These are phyloP conservation scores for Gonapodya sp. DNA, from an alignment of 192 early-diverging fungal species.

Conservation along the genomic window DNA sequence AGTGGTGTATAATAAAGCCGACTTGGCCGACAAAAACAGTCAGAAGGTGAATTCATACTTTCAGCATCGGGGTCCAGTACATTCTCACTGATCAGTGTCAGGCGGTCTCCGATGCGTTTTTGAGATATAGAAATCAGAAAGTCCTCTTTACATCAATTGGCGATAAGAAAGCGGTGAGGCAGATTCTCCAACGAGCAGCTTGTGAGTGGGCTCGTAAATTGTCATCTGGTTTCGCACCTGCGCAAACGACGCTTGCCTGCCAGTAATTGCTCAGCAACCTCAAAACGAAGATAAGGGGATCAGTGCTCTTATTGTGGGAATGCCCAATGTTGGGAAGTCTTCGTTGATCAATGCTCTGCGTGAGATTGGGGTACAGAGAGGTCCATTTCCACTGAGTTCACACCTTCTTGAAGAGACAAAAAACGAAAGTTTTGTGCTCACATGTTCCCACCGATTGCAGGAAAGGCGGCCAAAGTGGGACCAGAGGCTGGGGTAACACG, in stretches of 20 bases:
- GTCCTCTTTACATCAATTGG: constrained; percentile 58
- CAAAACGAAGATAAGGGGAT: constrained; percentile 27
- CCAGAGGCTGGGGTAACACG: constrained; percentile 81
- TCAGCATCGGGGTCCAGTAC: background rate
- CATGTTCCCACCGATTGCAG: constrained; percentile 17
- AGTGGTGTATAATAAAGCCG: constrained; percentile 88
- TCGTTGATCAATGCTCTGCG: constrained; percentile 83
- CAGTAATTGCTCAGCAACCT: background rate
- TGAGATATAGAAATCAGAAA: constrained; percentile 33
- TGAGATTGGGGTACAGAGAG: constrained; percentile 60
- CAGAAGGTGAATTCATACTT: constrained; percentile 17
- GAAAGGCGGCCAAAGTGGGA: constrained; percentile 76
- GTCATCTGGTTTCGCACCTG: too few relatives aligned
- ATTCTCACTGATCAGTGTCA: background rate
- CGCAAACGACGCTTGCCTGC: background rate
- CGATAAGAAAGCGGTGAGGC: constrained; percentile 46
- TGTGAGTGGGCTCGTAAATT: too few relatives aligned
- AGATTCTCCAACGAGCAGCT: constrained; percentile 58
- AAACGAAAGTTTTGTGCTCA: background rate
- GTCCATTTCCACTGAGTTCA: too few relatives aligned
- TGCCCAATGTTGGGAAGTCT: constrained; percentile 96
- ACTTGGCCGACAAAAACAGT: constrained; percentile 62
- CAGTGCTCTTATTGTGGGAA: constrained; percentile 73
- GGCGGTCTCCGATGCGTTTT: constrained; percentile 17
- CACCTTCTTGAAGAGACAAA: too few relatives aligned